Evolutionary conservation across 2,329 filamentous ascomycete species (phyloP).

Genomic region (Dryadomyces quercus-mongolicae): DNA sequence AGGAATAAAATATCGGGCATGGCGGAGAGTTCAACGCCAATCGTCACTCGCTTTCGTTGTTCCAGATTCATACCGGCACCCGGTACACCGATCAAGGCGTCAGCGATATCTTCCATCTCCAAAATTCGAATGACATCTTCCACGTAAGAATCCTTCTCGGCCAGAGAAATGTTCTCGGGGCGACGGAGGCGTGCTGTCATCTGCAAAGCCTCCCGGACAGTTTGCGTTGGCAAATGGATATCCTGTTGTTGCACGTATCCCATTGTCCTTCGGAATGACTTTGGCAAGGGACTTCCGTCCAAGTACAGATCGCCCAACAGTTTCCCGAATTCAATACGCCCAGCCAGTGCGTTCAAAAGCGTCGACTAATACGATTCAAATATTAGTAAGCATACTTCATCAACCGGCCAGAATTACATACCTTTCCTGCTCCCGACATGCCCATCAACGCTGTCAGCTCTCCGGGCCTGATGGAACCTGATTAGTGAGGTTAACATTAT

Average conservation of each 20-base stretch:
- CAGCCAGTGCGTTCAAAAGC: not conserved
- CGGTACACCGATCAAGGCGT: constrained; percentile 48
- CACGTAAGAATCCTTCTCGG: not conserved
- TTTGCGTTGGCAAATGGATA: not conserved
- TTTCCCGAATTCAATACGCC: not conserved
- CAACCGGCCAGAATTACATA: not conserved
- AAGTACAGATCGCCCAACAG: not conserved
- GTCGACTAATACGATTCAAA: not conserved
- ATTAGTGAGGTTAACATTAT: not conserved
- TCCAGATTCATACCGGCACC: constrained; percentile 71
- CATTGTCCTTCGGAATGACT: not conserved
- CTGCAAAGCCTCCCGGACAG: not conserved
- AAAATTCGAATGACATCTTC: constrained; percentile 1
- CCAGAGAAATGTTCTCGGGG: not conserved
- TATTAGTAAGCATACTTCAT: too few relatives aligned
- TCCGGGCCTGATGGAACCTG: not conserved
- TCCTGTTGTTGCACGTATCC: constrained; percentile 2
- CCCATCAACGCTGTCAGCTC: not conserved
- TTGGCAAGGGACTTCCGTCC: not conserved
- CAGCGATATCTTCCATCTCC: constrained; percentile 3
- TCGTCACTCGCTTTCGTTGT: constrained; percentile 61
- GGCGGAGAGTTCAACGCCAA: constrained; percentile 88
- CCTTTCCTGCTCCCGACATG: constrained; percentile 1
- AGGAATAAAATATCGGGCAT: constrained; percentile 86
- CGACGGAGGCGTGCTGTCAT: not conserved